A percentile compares a stretch with the other conserved stretches of the same genome.
Evolutionary conservation across 176 grass and related monocot genomes (phyloP).

Genomic region (Triticum turgidum): DNA sequence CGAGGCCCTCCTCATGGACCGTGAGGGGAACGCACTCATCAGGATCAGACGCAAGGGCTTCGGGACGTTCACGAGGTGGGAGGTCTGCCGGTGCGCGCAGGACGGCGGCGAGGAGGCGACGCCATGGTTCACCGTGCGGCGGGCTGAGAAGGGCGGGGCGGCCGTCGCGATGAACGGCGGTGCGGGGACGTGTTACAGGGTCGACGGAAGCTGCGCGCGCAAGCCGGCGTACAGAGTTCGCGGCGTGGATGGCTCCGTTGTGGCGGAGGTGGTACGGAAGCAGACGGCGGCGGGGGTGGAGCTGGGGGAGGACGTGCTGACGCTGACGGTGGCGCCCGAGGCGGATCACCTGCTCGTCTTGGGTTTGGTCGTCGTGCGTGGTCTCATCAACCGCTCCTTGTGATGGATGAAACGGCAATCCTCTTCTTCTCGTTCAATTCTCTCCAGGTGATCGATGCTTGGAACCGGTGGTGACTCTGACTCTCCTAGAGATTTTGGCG

Average conservation of each 20-base stretch:
- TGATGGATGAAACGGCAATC: neutral
- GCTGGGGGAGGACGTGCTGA: slow-evolving; percentile 64
- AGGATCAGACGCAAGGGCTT: slow-evolving; percentile 52
- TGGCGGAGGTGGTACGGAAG: slow-evolving; percentile 43
- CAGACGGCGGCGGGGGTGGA: slow-evolving; percentile 46
- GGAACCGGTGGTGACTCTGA: too few relatives aligned
- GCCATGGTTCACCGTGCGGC: slow-evolving; percentile 58
- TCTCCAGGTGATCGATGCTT: too few relatives aligned
- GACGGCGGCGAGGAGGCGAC: neutral
- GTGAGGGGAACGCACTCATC: slow-evolving; percentile 42
- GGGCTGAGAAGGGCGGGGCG: neutral
- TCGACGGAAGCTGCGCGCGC: slow-evolving; percentile 26
- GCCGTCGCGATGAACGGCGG: slow-evolving; percentile 18
- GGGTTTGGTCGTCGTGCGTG: neutral
- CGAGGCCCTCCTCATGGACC: slow-evolving; percentile 71
- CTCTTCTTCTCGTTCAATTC: neutral
- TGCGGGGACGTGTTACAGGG: slow-evolving; percentile 21
- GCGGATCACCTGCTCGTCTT: slow-evolving; percentile 56
- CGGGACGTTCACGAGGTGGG: slow-evolving; percentile 34
- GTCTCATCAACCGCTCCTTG: slow-evolving; percentile 13
- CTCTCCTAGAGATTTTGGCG: too few relatives aligned
- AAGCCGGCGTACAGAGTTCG: slow-evolving; percentile 37
- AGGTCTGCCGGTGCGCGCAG: neutral
- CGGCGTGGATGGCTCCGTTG: neutral
- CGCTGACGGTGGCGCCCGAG: slow-evolving; percentile 48